Conservation (phyloP, 2,329 filamentous ascomycete genomes). For the Rutstroemia sp. region DNA sequence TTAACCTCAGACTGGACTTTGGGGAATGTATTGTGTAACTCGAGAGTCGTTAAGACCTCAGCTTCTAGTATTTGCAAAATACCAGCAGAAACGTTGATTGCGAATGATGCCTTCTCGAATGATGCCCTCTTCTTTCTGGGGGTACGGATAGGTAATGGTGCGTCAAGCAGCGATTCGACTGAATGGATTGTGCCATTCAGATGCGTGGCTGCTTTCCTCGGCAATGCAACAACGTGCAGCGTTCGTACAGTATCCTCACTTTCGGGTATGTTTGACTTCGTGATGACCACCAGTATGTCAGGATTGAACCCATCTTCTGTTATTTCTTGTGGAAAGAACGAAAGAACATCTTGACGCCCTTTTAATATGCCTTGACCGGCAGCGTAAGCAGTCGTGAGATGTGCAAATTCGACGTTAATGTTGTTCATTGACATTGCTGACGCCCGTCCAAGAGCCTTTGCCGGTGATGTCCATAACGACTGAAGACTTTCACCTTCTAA, state of each 20-base stretch:
- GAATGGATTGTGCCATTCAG: conserved; percentile 19
- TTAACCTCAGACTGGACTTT: conserved; percentile 49
- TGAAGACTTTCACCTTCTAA: conserved; percentile 49
- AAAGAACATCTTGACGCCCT: conserved; percentile 44
- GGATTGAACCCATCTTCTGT: conserved; percentile 38
- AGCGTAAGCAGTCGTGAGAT: conserved; percentile 27
- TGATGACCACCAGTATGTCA: conserved; percentile 45
- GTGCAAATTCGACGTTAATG: conserved; percentile 26
- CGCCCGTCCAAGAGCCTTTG: conserved; percentile 28
- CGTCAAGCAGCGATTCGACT: conserved; percentile 25
- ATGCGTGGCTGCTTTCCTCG: conserved; percentile 18
- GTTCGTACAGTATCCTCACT: conserved; percentile 12
- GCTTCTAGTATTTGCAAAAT: conserved; percentile 52
- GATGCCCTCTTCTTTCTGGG: conserved; percentile 2
- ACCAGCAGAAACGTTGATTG: conserved; percentile 56
- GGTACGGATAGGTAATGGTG: conserved; percentile 15
- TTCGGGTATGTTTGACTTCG: conserved; percentile 16
- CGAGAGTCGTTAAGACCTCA: conserved; percentile 51
- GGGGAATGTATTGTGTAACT: conserved; percentile 55
- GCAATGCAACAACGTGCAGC: conserved; percentile 27
- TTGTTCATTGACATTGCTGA: conserved; percentile 30
- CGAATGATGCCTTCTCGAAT: conserved; percentile 32
- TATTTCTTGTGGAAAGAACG: conserved; percentile 42
- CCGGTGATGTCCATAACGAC: conserved; percentile 40
- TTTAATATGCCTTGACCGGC: conserved; percentile 36